These are phyloP conservation scores for Podospora australis DNA, from an alignment of 495 filamentous ascomycete species.

Conservation along the genomic window DNA sequence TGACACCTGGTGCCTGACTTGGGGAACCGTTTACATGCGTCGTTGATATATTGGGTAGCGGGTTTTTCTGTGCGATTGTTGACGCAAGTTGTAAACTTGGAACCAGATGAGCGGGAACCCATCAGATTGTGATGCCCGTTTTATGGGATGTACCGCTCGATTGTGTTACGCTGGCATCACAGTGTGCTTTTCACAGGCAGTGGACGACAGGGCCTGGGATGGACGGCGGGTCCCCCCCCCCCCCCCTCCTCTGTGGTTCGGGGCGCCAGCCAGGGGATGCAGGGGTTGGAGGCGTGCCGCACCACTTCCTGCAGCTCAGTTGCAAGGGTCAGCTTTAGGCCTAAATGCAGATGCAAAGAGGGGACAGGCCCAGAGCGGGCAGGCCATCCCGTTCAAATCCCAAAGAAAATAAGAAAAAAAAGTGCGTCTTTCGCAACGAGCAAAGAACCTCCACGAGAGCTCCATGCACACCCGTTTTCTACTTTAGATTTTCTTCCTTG, in stretches of 20 bases:
- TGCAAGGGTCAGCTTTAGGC: constrained; percentile 26
- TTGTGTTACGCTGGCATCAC: too few relatives aligned
- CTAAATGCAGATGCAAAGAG: constrained; percentile 25
- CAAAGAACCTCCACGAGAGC: not conserved
- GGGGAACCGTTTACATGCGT: too few relatives aligned
- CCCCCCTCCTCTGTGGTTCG: too few relatives aligned
- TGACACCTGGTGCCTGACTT: too few relatives aligned
- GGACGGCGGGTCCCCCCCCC: too few relatives aligned
- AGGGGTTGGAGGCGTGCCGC: constrained; percentile 19
- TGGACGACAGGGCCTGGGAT: not conserved
- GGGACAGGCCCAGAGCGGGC: not conserved
- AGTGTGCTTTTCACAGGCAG: too few relatives aligned
- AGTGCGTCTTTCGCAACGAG: not conserved
- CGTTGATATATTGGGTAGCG: too few relatives aligned
- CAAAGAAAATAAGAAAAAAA: not conserved
- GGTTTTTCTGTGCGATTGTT: too few relatives aligned
- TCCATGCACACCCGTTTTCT: not conserved
- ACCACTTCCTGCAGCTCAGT: constrained; percentile 22
- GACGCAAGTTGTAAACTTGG: too few relatives aligned
- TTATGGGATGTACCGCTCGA: too few relatives aligned
- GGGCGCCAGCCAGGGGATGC: constrained; percentile 9
- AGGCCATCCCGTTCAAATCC: not conserved
- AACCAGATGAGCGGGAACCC: too few relatives aligned
- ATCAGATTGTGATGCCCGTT: too few relatives aligned
- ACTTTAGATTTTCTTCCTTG: not conserved